Evolutionary conservation across 306 rosid species (phyloP).

Genomic region (Castanea mollissima): DNA sequence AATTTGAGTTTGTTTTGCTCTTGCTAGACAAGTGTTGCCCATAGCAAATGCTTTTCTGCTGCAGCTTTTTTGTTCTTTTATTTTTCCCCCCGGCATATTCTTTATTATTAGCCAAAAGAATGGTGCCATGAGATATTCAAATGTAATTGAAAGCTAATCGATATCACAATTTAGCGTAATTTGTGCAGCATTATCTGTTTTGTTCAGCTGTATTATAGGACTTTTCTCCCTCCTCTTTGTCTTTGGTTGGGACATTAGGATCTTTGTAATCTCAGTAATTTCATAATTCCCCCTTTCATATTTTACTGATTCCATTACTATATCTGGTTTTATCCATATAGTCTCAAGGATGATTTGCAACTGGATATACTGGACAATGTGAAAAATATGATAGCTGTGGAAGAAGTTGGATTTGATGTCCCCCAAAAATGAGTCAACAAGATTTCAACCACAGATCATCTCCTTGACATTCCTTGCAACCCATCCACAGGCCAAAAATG

Average conservation of each 20-base stretch:
- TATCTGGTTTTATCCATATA: background rate
- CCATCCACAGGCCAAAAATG: conserved; percentile 30
- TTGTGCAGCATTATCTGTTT: background rate
- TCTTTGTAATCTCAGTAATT: background rate
- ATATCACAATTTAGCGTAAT: background rate
- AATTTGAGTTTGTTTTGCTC: background rate
- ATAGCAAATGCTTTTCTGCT: background rate
- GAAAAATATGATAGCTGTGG: background rate
- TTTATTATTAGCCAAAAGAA: background rate
- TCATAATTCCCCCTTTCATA: background rate
- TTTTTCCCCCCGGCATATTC: background rate
- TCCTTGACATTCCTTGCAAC: conserved; percentile 21
- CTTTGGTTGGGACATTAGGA: background rate
- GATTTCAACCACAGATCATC: conserved; percentile 25
- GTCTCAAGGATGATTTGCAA: conserved; percentile 6
- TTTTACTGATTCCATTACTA: background rate
- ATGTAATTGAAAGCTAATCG: background rate
- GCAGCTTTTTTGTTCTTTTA: background rate
- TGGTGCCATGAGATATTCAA: background rate
- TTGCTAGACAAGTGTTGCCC: background rate
- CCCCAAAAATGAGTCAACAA: conserved; percentile 24
- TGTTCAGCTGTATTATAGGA: background rate
- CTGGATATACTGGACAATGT: conserved; percentile 16
- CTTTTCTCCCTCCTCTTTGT: background rate
- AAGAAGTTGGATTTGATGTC: conserved; percentile 24